Evolutionary conservation across 208 protist species (phyloP).

Genomic region (Endotrypanum monterogeii): DNA sequence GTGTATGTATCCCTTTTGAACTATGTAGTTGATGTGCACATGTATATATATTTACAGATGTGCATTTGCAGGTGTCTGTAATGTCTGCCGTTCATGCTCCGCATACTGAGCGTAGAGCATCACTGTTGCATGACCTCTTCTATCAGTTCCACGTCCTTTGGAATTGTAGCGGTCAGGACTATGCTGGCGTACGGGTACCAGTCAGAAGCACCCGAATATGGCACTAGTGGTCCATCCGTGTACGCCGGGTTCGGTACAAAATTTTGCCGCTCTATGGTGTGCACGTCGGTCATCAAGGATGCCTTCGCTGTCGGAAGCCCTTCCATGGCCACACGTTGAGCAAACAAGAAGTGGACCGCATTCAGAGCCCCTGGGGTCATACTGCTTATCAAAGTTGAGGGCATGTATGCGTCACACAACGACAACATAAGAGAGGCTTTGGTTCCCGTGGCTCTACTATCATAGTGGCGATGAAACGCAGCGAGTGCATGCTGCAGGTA

Average conservation of each 20-base stretch:
- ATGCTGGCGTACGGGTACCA: slow-evolving; percentile 61
- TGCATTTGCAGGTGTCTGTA: not conserved
- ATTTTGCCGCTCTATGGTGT: not conserved
- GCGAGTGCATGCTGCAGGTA: slow-evolving; percentile 36
- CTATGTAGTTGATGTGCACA: not conserved
- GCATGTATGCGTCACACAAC: slow-evolving; percentile 1
- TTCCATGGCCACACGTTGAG: slow-evolving; percentile 42
- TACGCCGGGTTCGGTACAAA: slow-evolving; percentile 21
- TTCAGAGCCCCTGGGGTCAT: slow-evolving; percentile 9
- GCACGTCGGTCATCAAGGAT: slow-evolving; percentile 18
- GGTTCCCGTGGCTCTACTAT: not conserved
- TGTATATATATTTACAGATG: not conserved
- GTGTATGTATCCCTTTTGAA: too few relatives aligned
- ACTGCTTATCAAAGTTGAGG: not conserved
- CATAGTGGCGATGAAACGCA: slow-evolving; percentile 24
- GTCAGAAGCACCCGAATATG: not conserved
- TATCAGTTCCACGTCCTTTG: slow-evolving; percentile 45
- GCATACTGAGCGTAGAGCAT: not conserved
- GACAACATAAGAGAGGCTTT: not conserved
- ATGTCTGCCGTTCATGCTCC: too few relatives aligned
- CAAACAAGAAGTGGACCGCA: slow-evolving; percentile 38
- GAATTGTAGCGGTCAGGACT: slow-evolving; percentile 48
- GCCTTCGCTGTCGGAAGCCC: slow-evolving; percentile 21
- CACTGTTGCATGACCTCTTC: slow-evolving; percentile 15
- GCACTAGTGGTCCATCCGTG: slow-evolving; percentile 1